Evolutionary conservation across 352 stramenopile species (phyloP).

Genomic region (Thraustochytrium sp.): DNA sequence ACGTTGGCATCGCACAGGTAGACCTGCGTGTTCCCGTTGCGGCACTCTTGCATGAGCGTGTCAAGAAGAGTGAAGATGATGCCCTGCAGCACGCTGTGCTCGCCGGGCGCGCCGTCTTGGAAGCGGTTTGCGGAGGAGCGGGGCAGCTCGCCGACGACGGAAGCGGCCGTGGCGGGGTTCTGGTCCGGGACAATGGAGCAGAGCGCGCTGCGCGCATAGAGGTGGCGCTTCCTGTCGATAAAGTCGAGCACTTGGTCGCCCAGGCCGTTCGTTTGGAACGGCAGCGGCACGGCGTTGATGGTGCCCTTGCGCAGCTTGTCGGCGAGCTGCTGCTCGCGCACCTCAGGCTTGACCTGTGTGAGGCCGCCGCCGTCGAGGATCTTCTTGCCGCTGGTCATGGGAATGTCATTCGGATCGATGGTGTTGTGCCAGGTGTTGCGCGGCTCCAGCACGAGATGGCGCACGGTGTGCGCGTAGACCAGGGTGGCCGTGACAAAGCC

Average conservation of each 20-base stretch:
- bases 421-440: conserved; percentile 44
- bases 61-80: conserved; percentile 22
- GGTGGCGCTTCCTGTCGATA: conserved; percentile 10
- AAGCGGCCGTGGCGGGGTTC: not conserved
- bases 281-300: conserved; percentile 22
- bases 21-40: not conserved
- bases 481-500: conserved; percentile 35
- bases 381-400: conserved; percentile 33
- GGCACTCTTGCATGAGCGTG: not conserved
- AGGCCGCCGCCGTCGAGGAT: conserved; percentile 35
- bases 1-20: conserved; percentile 10
- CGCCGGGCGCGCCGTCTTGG: not conserved
- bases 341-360: conserved; percentile 30
- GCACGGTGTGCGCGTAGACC: conserved; percentile 35
- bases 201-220: not conserved
- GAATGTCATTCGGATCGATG: conserved; percentile 38
- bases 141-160: not conserved
- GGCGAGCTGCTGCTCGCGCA: conserved; percentile 27
- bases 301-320: conserved; percentile 18
- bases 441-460: conserved; percentile 29
- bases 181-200: not conserved
- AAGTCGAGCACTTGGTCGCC: conserved; percentile 39
- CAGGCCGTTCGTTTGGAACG: conserved; percentile 14
- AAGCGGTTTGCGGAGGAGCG: not conserved
- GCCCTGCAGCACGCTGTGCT: conserved; percentile 15